Percentiles rank a stretch among this genome's conserved stretches.
phyloP scores from a whole-genome alignment of 148 eudicot genomes.

The Drosera capensis region DNA sequence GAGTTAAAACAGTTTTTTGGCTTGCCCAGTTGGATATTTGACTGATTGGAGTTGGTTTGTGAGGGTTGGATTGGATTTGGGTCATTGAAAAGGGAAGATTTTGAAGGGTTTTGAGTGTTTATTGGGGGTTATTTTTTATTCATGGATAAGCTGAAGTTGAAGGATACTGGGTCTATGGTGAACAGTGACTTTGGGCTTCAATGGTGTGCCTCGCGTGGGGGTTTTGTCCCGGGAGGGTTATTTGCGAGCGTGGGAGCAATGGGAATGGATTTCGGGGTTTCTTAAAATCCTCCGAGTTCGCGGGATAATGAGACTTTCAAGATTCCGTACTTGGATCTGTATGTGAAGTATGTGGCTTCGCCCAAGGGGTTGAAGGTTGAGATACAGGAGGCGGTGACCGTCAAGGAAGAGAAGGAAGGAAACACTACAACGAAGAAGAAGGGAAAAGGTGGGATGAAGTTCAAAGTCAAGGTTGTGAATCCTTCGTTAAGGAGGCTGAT shows the following conservation, averaged over 20 bases:
- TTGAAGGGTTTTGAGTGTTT: no score
- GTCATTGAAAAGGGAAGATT: no score
- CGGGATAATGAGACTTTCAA: conserved; percentile 36
- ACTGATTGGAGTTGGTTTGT: no score
- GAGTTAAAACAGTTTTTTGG: no score
- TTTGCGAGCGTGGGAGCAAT: conserved; percentile 72
- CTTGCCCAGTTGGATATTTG: no score
- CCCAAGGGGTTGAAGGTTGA: conserved; percentile 40
- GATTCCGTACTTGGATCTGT: conserved; percentile 46
- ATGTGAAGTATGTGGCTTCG: conserved; percentile 44
- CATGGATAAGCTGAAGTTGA: conserved; percentile 29
- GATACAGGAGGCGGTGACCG: conserved; percentile 19
- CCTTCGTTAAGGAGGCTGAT: conserved; percentile 86
- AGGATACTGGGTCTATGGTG: conserved; percentile 16
- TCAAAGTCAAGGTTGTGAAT: conserved; percentile 69
- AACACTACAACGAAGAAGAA: conserved; percentile 31
- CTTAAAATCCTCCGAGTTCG: conserved; percentile 30
- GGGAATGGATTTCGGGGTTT: conserved; percentile 38
- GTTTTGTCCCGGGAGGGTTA: conserved; percentile 27
- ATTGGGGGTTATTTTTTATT: no score
- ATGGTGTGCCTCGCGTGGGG: conserved; percentile 28
- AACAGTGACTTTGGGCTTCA: conserved; percentile 40
- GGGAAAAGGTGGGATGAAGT: conserved; percentile 33
- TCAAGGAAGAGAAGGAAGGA: conserved; percentile 27
- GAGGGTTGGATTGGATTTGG: no score